Base-by-base conservation (phyloP, 352 stramenopile genomes). In the Aphanomyces invadans region DNA sequence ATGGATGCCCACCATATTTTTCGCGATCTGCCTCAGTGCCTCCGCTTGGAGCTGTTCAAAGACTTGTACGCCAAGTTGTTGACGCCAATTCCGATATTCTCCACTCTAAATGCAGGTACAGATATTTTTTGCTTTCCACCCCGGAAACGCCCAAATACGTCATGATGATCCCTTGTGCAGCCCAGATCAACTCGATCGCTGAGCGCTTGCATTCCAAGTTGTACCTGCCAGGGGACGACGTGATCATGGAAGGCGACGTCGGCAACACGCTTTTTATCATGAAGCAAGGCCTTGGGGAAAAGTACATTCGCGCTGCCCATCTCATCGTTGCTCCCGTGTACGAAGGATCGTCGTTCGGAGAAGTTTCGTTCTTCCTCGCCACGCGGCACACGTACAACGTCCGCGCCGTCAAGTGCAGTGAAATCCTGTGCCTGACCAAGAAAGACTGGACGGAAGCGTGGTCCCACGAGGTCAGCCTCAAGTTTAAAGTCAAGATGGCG, bases 181-280 rank as follows among this genome's bases (percentile, higher is more conserved):
- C 12, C 4, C 73, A 78, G 46, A 64, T 74, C 21, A 46, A 56
- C 10, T 56, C 70, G 26, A 62, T 78, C 12, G 70, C 69, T 0
- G 67, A 70, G 4, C 59, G 68, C 0, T 71, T 71, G 65, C 55
- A 48, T 3, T 65, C 63, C 1, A 39, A 69, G n/a, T 15, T 78
- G 26, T 78, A 70, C 38, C 29, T 76, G 1, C 73, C 73, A 0
- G 49, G 65, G 2, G 73, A 78, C 26, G 55, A 76, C 17, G 74
- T 78, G 31, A 63, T 75, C 21, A 45, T 28, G 12, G 70, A 69
- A 28, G 72, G 72, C 12, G 62, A 65, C 17, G 15, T 67, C 10
- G 70, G 65, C 0, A 49, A 42, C 2, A 42, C 73, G 9, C 28
- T 65, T 3, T 71, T 73, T 52, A 69, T 77, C 31, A 70, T 77